Evolutionary conservation across 306 rosid genomes (phyloP), one percentile per base, ranked within the genome.

Genomic region (Phaseolus lunatus): DNA sequence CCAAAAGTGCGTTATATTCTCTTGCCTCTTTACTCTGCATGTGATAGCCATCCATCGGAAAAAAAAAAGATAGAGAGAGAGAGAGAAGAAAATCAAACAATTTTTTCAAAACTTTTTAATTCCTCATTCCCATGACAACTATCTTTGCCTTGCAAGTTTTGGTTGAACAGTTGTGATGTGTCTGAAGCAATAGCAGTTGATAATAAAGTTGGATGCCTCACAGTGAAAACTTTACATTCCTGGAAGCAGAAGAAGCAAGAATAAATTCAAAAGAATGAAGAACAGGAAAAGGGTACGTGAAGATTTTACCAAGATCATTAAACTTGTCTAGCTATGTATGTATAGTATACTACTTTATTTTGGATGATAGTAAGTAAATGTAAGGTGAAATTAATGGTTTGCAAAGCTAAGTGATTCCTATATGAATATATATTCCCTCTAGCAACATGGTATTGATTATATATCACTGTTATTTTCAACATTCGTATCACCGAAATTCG

Each of bases 401-500:
- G 43, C 37, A 84, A 85, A 81, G 85, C 43, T 6, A 70, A 37
- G 43, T 72, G 85, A 90, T 88, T 86, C 92, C 82, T 87, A 50
- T 1, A 50, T 82, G 7, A 16, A 48, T 48, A 48, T 48, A 57
- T 86, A 85, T 88, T 92, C 90, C 81, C 73, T 69, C 79, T 53
- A 35, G 75, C 66, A 84, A 79, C 74, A 43, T 79, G 90, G 59
- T 77, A 45, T 77, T 81, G 70, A 70, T 73, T 73, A 68, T 59
- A 71, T 47, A 72, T 62, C 77, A 76, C 82, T 82, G 82, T 83
- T 70, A 80, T 79, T 88, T 87, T 88, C 91, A 86, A 91, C 88
- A 86, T 88, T 88, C 96, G 88, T 85, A 87, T 89, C 93, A 7
- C 79, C 62, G 41, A 87, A 82, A 84, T 85, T 86, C 76, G 90